These are phyloP conservation scores for Saussurea involucrata DNA, from an alignment of 129 eudicot genomes.

Conservation along the genomic window DNA sequence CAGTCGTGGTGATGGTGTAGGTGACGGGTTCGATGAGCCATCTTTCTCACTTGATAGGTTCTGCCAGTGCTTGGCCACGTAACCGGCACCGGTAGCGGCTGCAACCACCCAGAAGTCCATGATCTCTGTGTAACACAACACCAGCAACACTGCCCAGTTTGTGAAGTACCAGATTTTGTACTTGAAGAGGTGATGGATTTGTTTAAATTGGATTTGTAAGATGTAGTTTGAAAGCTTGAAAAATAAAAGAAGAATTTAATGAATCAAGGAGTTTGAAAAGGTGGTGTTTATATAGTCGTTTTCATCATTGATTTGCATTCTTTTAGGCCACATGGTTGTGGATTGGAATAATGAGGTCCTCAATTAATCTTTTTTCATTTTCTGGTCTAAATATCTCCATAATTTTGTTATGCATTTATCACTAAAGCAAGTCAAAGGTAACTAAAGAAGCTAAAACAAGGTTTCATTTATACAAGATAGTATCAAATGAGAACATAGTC, in stretches of 20 bases:
- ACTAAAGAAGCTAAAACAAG: not conserved
- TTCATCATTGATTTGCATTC: constrained; percentile 26
- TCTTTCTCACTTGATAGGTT: constrained; percentile 50
- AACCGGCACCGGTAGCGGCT: constrained; percentile 83
- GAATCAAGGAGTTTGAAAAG: constrained; percentile 15
- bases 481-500: too few species aligned
- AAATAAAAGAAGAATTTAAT: constrained; percentile 14
- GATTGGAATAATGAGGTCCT: constrained; percentile 30
- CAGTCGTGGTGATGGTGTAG: constrained; percentile 21
- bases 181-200: not conserved
- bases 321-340: constrained; percentile 35
- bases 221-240: constrained; percentile 7
- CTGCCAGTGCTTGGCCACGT: constrained; percentile 64
- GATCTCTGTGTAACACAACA: not conserved
- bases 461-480: not conserved
- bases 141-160: not conserved
- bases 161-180: not conserved
- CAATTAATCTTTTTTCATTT: constrained; percentile 13
- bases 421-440: not conserved
- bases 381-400: not conserved
- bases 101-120: constrained; percentile 93
- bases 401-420: not conserved
- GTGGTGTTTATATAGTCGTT: constrained; percentile 27
- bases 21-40: constrained; percentile 14
- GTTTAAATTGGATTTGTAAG: not conserved